Conservation (phyloP, 2,329 filamentous ascomycete genomes). For the Drechslerella dactyloides region DNA sequence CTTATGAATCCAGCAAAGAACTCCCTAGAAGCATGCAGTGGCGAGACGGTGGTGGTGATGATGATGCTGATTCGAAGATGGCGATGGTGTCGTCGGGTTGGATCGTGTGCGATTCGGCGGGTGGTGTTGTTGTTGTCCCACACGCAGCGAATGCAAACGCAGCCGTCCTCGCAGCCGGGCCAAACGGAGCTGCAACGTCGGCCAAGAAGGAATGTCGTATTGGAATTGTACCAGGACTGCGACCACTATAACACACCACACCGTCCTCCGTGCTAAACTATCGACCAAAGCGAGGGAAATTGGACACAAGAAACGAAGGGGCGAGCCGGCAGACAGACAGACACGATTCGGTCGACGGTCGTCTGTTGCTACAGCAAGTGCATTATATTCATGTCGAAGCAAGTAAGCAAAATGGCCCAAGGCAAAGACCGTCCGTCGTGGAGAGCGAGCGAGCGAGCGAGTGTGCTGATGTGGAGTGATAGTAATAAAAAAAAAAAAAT, state of each 20-base stretch:
- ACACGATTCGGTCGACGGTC: constrained; percentile 7
- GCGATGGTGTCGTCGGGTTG: neutral
- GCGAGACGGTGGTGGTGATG: neutral
- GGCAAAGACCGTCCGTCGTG: constrained; percentile 8
- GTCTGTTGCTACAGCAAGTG: constrained; percentile 26
- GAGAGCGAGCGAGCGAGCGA: constrained; percentile 15
- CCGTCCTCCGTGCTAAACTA: no score
- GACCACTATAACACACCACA: no score
- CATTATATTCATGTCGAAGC: constrained; percentile 28
- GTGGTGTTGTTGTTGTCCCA: constrained; percentile 18
- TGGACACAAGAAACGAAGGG: constrained; percentile 22
- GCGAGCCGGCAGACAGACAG: neutral
- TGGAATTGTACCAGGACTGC: neutral
- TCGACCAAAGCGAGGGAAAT: constrained; percentile 4
- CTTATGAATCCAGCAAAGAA: neutral
- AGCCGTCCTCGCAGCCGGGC: neutral
- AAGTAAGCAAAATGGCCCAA: constrained; percentile 17
- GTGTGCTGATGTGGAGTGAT: neutral
- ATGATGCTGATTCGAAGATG: neutral
- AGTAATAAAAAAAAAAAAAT: neutral
- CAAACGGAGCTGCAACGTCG: neutral
- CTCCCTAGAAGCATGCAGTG: neutral
- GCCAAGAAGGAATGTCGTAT: neutral
- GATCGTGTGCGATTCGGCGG: constrained; percentile 5
- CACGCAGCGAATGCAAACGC: neutral